Conservation (phyloP, 495 filamentous ascomycete species). For the Aspergillus indologenus region DNA sequence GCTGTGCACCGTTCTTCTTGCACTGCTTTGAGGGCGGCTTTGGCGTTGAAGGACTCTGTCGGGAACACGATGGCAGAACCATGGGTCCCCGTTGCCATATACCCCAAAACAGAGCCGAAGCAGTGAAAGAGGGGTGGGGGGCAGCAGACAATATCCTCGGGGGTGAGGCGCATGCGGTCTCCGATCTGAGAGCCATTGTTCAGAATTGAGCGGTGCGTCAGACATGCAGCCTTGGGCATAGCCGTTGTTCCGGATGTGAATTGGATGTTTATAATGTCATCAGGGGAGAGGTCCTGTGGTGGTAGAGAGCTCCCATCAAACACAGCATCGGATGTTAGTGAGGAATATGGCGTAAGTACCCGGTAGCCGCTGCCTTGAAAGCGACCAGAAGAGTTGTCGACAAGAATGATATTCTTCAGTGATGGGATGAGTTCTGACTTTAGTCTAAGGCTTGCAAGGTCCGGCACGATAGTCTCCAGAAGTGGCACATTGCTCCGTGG, state of each 20-base stretch:
- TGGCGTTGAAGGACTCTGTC: constrained; percentile 79
- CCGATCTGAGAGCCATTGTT: constrained; percentile 88
- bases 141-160: constrained; percentile 72
- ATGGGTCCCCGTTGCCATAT: constrained; percentile 91
- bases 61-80: constrained; percentile 84
- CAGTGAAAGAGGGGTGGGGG: constrained; percentile 91
- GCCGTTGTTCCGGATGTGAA: constrained; percentile 95
- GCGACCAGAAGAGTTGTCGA: constrained; percentile 75
- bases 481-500: constrained; percentile 75
- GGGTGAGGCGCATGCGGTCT: constrained; percentile 73
- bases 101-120: constrained; percentile 87
- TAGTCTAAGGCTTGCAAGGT: constrained; percentile 51
- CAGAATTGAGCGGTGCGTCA: constrained; percentile 78
- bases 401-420: constrained; percentile 65
- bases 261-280: constrained; percentile 90
- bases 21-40: constrained; percentile 64
- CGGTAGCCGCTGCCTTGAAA: constrained; percentile 46
- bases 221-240: constrained; percentile 85
- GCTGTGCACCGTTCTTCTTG: constrained; percentile 77
- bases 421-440: constrained; percentile 66
- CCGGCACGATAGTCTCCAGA: constrained; percentile 60
- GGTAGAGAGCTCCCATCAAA: constrained; percentile 42
- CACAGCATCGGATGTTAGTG: constrained; percentile 43
- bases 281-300: constrained; percentile 49
- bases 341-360: constrained; percentile 52